Base-by-base conservation (phyloP, 768 basidiomycete genomes). In the Rhizopogon vinicolor region DNA sequence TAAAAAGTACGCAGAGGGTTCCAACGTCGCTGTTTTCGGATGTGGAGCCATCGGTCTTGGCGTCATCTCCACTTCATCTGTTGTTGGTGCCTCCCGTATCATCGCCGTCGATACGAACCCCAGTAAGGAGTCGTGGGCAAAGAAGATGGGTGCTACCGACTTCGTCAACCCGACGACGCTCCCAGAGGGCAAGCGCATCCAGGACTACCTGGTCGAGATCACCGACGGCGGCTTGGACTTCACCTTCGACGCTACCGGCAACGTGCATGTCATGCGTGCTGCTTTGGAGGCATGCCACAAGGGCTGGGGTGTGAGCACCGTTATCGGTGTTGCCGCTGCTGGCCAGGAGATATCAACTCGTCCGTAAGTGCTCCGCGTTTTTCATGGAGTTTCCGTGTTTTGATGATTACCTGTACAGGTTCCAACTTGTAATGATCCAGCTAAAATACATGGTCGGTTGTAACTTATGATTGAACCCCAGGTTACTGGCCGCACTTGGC, bases 251-350 rank as follows among this genome's bases (percentile, higher is more conserved):
- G 90, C 88, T 62, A 99, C 97, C 9, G 97, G 97, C 19, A 98
- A 97, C 68, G 89, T 93, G 9, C 76, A 93, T 29, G 93, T 96
- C 59, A 98, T 97, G 95, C 85, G 95, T 58, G 77, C 87, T 48
- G 97, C 97, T 25, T 83, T 99, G 45, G 97, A 99, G 74, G 91
- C 94, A n/a, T 98, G 94, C 72, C 97, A 99, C 74, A 98, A 98
- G 69, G 97, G 97, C 13, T 99, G 97, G 97, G 97, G 97, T 62
- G 87, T 98, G 42, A 92, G 87, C 55, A 98, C 92, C 54, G 69
- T 99, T 61, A 98, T 99, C 57, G 96, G 96, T 57, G 97, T 99
- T 41, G 97, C 97, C 3, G 93, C 94, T 22, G 93, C 97, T 18
- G 97, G 97, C 7, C 87, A 97, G 65, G 97, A 98, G 72, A 93